phyloP scores from a whole-genome alignment of 2,329 filamentous ascomycete genomes.

The Phymatotrichopsis omnivora region DNA sequence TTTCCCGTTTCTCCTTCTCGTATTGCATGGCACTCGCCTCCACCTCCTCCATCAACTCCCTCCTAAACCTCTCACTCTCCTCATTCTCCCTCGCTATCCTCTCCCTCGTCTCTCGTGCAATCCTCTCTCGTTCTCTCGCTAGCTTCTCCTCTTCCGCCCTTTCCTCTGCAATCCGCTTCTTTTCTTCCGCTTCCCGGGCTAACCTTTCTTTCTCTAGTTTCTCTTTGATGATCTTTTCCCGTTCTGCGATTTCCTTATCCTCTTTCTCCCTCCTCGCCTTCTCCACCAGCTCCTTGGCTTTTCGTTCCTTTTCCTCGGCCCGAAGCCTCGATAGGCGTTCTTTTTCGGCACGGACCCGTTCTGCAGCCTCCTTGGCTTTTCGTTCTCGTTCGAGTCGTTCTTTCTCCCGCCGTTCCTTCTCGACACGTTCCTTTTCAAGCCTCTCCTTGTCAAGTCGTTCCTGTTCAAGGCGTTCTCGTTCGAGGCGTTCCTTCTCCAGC shows the following conservation, averaged over 20 bases:
- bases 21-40: conserved; percentile 21
- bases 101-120: conserved; percentile 28
- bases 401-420: conserved; percentile 40
- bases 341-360: conserved; percentile 34
- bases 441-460: conserved; percentile 17
- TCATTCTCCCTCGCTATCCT: conserved; percentile 34
- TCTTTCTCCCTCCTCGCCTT: conserved; percentile 33
- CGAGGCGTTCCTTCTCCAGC: conserved; percentile 17
- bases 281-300: conserved; percentile 60
- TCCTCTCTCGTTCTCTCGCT: conserved; percentile 24
- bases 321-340: conserved; percentile 50
- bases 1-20: conserved; percentile 36
- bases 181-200: conserved; percentile 33
- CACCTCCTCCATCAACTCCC: conserved; percentile 29
- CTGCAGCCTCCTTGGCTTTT: conserved; percentile 19
- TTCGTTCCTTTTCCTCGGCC: conserved; percentile 76
- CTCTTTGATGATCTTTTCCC: conserved; percentile 31
- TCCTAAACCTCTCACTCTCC: conserved; percentile 31
- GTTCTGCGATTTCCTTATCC: conserved; percentile 37
- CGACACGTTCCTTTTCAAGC: conserved; percentile 16
- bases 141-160: conserved; percentile 32
- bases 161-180: conserved; percentile 33
- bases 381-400: conserved; percentile 24
- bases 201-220: conserved; percentile 33
- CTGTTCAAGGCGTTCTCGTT: conserved; percentile 18